These are phyloP conservation scores for Aphanomyces cochlioides DNA, from an alignment of 352 stramenopile species.

Conservation along the genomic window DNA sequence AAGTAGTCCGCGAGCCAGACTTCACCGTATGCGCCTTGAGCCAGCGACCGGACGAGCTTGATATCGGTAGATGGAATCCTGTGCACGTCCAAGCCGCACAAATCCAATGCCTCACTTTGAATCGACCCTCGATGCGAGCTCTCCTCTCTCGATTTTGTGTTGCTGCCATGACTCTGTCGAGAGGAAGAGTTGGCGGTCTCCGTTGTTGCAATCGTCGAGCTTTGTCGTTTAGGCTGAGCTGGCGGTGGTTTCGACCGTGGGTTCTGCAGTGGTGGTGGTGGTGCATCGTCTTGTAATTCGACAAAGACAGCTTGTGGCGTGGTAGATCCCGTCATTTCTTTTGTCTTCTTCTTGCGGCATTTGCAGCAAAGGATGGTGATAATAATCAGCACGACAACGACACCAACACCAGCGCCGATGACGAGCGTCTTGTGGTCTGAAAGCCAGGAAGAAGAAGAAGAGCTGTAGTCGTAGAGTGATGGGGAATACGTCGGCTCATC, in stretches of 20 bases:
- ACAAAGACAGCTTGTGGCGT: too few species aligned
- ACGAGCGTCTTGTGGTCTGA: too few species aligned
- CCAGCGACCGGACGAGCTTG: slow-evolving; percentile 2
- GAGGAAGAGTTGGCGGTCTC: neutral
- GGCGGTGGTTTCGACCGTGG: too few species aligned
- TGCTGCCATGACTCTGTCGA: neutral
- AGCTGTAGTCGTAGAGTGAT: too few species aligned
- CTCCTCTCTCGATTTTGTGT: neutral
- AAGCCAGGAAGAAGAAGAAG: too few species aligned
- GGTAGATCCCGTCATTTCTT: too few species aligned
- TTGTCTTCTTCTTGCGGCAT: too few species aligned
- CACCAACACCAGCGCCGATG: too few species aligned
- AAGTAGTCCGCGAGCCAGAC: slow-evolving; percentile 77
- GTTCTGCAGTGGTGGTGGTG: too few species aligned
- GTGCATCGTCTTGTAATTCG: neutral
- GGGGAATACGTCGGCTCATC: too few species aligned
- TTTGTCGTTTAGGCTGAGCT: neutral
- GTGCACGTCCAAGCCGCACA: slow-evolving; percentile 18
- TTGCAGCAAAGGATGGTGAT: too few species aligned
- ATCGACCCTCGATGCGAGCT: neutral
- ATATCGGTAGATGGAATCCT: neutral
- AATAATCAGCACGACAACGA: too few species aligned
- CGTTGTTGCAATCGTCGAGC: neutral
- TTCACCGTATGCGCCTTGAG: slow-evolving; percentile 59
- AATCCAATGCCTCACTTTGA: neutral